Evolutionary conservation across 2,329 filamentous ascomycete species (phyloP).

Genomic region (Neonectria neomacrospora): DNA sequence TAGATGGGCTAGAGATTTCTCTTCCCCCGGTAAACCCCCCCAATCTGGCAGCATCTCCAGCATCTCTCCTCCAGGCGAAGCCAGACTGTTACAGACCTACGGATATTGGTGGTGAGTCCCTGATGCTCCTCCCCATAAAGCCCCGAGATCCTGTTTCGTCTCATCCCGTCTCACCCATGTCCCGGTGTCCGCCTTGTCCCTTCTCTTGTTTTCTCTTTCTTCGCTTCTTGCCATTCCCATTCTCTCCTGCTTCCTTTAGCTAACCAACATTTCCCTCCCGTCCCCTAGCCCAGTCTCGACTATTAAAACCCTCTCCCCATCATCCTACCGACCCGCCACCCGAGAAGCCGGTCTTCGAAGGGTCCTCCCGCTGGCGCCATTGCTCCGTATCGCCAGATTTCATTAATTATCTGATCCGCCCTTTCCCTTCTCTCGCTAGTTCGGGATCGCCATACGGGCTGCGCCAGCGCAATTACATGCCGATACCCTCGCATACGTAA

Average conservation of each 20-base stretch:
- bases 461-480: neutral
- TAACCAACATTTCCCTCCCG: constrained; percentile 12
- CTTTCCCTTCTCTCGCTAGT: constrained; percentile 30
- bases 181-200: neutral
- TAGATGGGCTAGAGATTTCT: neutral
- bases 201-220: neutral
- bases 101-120: constrained; percentile 2
- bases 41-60: constrained; percentile 3
- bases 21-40: neutral
- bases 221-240: neutral
- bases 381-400: constrained; percentile 9
- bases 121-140: constrained; percentile 7
- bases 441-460: constrained; percentile 3
- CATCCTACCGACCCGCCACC: constrained; percentile 23
- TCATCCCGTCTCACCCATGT: constrained; percentile 24
- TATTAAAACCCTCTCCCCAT: constrained; percentile 19
- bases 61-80: neutral
- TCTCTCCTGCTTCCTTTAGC: neutral
- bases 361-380: constrained; percentile 8
- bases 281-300: constrained; percentile 11
- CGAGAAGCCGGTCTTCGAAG: constrained; percentile 31
- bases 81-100: neutral
- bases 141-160: constrained; percentile 27
- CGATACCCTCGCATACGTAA: constrained; percentile 13
- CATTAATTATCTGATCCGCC: constrained; percentile 20